Base-by-base conservation (phyloP, 257 asterid genomes). In the Solanum ossicruentum region DNA sequence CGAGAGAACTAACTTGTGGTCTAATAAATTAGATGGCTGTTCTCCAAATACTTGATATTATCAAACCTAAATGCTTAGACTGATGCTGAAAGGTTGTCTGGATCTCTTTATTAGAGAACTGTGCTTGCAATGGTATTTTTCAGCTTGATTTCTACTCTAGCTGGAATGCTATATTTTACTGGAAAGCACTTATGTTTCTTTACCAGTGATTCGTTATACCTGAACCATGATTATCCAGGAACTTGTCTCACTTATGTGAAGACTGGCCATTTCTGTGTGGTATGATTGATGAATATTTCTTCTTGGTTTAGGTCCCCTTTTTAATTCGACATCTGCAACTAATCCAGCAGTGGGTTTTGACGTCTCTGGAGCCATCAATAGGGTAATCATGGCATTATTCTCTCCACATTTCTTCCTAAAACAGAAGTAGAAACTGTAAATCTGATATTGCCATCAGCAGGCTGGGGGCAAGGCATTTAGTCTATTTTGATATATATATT, bases 321-420 rank as follows among this genome's bases (percentile, higher is more conserved):
- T 89, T 81, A 90, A 88, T 85, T 89, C 91, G 12, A 83, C 66
- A 60, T 73, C 90, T 49, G 87, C 85, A 81, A 88, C 90, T 84
- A 80, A 72, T 90, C 97, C 92, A 89, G 73, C 87, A 23, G 89
- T 49, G 49, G 93, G 87, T 23, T 82, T 89, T 71, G 93, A 87
- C 87, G 89, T 87, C 84, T 81, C 92, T 73, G 91, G 87, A 41
- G 51, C 87, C 51, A 89, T 90, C 82, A 89, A 90, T 88, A 91
- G 90, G 98, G 97, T 94, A 84, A 83, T 43, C 18, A 23, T 80
- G 70, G 10, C 83, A 16, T 55, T 75, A 73, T 21, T 80, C 41
- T 87, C 84, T 26, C 15, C n/a, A 17, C 63, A 39, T 28, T 32
- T 78, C 28, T 52, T 78, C 66, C 49, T 52, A 78, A 32, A 78